These are phyloP conservation scores for Heterobasidion occidentale DNA, from an alignment of 1,284 basidiomycete genomes.

Conservation along the genomic window DNA sequence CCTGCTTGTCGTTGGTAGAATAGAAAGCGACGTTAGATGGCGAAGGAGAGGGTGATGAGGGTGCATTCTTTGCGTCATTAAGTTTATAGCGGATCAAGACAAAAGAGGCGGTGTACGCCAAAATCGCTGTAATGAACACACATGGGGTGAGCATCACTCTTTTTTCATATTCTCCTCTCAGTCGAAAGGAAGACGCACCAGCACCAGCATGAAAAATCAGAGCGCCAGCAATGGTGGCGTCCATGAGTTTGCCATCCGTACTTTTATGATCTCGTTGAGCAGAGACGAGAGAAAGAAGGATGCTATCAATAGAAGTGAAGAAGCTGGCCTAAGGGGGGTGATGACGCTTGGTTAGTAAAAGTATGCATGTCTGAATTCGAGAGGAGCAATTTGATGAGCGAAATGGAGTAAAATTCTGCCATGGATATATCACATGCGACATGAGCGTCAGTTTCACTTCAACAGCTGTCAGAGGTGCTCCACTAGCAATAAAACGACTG, in stretches of 20 bases:
- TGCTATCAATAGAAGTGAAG: conserved; percentile 29
- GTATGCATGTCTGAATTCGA: not conserved
- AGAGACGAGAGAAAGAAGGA: conserved; percentile 21
- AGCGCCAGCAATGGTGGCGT: conserved; percentile 25
- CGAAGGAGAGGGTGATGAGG: not conserved
- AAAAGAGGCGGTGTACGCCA: conserved; percentile 26
- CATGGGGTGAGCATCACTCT: not conserved
- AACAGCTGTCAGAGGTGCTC: not conserved
- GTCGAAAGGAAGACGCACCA: conserved; percentile 14
- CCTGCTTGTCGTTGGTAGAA: not conserved
- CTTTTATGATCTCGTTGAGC: conserved; percentile 14
- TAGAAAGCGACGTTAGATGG: not conserved
- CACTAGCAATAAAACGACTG: not conserved
- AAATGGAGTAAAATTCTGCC: not conserved
- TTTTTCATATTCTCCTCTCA: not conserved
- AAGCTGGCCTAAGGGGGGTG: conserved; percentile 24
- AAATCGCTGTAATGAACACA: conserved; percentile 16
- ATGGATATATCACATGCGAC: not conserved
- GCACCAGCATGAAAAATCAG: conserved; percentile 29
- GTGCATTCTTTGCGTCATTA: conserved; percentile 13
- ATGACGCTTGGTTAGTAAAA: not conserved
- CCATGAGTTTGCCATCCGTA: conserved; percentile 16
- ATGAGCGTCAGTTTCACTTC: too few species aligned
- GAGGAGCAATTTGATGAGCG: not conserved
- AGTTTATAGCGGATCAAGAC: conserved; percentile 25